Evolutionary conservation across 140 eudicot species (phyloP), one percentile per base, ranked within the genome.

Genomic region (Stevia rebaudiana): DNA sequence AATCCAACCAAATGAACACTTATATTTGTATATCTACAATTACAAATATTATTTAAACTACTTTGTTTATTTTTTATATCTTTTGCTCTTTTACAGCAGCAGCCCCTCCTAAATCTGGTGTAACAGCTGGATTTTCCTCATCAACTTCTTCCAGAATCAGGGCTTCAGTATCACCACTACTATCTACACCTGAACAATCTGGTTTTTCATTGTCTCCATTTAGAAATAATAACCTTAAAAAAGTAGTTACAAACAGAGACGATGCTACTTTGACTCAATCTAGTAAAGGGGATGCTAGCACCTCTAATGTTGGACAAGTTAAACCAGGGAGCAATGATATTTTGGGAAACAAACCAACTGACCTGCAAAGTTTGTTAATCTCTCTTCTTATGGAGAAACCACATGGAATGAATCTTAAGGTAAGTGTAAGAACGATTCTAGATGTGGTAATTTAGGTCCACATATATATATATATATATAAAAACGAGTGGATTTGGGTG

Each of bases 331-430:
- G 71, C 75, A 76, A 61, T 30, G 78, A 46, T 3, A 79, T 55
- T 24, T 28, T 62, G 44, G 91, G 72, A 60, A 65, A 71, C 43
- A 78, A 81, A 72, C 78, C 86, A 44, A 43, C 72, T 28, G 89
- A 85, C 69, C 70, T 88, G 76, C 85, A 73, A 61, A 79, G 84
- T 52, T 25, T 75, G 78, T 67, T 92, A 59, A 72, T 78, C 70
- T 80, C 87, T 69, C 75, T 92, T 62, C 84, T 92, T 18, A 69
- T 16, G 81, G 96, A 85, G 73, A 78, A 81, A 54, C 89, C 92
- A 13, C 86, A 78, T 63, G 98, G 98, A 59, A 85, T 92, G 95
- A 83, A 81, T 78, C 66, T 87, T 30, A 84, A 84, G 92, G 98
- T 87, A 75, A 74, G 66, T 68, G 57, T 21, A 53, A 28, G 48